phyloP scores from a whole-genome alignment of 495 filamentous ascomycete species.

The Pyrenula aspistea region DNA sequence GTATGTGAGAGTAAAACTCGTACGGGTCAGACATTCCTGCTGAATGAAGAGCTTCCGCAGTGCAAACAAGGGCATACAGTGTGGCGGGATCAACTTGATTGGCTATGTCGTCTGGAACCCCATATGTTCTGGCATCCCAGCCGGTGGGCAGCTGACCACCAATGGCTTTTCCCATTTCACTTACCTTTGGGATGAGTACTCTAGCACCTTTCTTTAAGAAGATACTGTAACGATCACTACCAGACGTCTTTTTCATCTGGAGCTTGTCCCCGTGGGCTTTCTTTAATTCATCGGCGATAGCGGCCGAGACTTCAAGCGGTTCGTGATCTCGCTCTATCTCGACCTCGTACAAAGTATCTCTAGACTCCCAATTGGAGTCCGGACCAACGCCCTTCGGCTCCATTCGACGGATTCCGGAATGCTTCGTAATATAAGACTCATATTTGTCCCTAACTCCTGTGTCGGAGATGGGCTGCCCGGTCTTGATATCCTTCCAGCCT shows the following conservation, averaged over 20 bases:
- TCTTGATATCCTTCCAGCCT: slow-evolving; percentile 12
- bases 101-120: slow-evolving; percentile 13
- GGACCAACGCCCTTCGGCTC: neutral
- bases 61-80: slow-evolving; percentile 7
- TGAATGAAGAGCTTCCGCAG: slow-evolving; percentile 8
- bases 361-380: neutral
- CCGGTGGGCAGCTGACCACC: slow-evolving; percentile 12
- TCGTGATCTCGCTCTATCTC: slow-evolving; percentile 5
- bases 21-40: slow-evolving; percentile 11
- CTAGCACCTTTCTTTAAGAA: slow-evolving; percentile 8
- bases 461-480: slow-evolving; percentile 7
- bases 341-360: slow-evolving; percentile 4
- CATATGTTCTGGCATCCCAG: slow-evolving; percentile 11
- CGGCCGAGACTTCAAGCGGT: slow-evolving; percentile 5
- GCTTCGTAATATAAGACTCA: slow-evolving; percentile 3
- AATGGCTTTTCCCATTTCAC: slow-evolving; percentile 3
- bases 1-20: slow-evolving; percentile 12
- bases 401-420: slow-evolving; percentile 8
- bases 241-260: neutral
- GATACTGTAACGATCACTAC: slow-evolving; percentile 3
- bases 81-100: slow-evolving; percentile 9
- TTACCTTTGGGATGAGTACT: slow-evolving; percentile 9
- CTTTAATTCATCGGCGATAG: slow-evolving; percentile 5
- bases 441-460: slow-evolving; percentile 6
- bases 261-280: slow-evolving; percentile 11